These are phyloP conservation scores for Parastagonospora nodorum DNA, from an alignment of 2,329 filamentous ascomycete genomes.

Conservation along the genomic window DNA sequence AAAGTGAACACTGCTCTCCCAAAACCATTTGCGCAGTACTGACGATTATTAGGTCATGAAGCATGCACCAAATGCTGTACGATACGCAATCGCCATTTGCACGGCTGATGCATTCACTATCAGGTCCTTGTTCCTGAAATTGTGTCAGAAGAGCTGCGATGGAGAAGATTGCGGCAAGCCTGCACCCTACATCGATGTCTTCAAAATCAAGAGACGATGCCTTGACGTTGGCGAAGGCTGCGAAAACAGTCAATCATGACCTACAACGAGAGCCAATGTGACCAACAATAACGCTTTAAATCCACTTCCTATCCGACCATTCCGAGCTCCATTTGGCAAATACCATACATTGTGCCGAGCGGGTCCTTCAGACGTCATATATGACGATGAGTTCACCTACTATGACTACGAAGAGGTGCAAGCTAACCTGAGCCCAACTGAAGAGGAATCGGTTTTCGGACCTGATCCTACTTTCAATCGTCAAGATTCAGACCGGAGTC, in stretches of 20 bases:
- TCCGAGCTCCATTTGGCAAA: no score
- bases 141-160: not conserved
- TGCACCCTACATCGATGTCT: conserved; percentile 1
- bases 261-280: not conserved
- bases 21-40: not conserved
- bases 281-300: not conserved
- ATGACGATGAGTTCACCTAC: no score
- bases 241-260: no score
- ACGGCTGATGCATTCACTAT: not conserved
- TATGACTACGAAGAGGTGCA: no score
- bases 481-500: not conserved
- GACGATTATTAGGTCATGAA: not conserved
- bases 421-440: no score
- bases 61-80: not conserved
- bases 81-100: not conserved
- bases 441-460: no score
- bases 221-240: not conserved
- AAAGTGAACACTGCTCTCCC: not conserved
- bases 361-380: no score
- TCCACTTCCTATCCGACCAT: no score
- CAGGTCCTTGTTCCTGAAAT: not conserved
- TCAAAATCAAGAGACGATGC: not conserved
- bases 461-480: no score
- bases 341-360: no score
- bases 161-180: not conserved